phyloP scores from a whole-genome alignment of 1,139 yeast genomes.

The Yamadazyma sp. region DNA sequence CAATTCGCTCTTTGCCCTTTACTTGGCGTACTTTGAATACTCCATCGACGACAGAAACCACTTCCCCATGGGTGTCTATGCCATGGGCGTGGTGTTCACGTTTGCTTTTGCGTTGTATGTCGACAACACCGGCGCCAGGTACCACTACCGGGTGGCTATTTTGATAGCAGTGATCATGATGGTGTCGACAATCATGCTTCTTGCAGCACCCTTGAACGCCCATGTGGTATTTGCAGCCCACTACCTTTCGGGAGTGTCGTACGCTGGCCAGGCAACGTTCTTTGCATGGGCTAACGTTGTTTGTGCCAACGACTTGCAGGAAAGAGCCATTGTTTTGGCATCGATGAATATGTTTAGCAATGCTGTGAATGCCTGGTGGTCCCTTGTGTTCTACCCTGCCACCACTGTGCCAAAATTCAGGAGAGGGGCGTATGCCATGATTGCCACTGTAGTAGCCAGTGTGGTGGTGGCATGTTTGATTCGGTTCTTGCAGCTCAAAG shows the following conservation, averaged over 20 bases:
- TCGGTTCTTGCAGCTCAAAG: conserved; percentile 36
- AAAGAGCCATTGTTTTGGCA: conserved; percentile 57
- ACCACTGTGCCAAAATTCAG: conserved; percentile 49
- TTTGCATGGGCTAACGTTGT: conserved; percentile 64
- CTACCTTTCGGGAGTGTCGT: conserved; percentile 52
- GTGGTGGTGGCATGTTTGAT: conserved; percentile 21
- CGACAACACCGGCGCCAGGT: conserved; percentile 48
- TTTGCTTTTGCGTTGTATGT: conserved; percentile 47
- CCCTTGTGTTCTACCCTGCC: conserved; percentile 51
- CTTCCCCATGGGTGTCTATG: conserved; percentile 58
- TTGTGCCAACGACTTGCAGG: conserved; percentile 53
- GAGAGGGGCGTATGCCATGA: conserved; percentile 57
- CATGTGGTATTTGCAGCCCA: conserved; percentile 52
- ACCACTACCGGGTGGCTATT: conserved; percentile 52
- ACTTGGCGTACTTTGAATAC: conserved; percentile 46
- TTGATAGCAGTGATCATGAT: conserved; percentile 40
- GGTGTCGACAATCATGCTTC: conserved; percentile 41
- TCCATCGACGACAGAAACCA: conserved; percentile 50
- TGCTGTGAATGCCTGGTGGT: conserved; percentile 67
- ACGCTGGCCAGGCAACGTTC: conserved; percentile 58
- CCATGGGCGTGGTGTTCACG: conserved; percentile 52
- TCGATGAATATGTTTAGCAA: conserved; percentile 66
- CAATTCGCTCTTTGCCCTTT: conserved; percentile 53
- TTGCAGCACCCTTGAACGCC: conserved; percentile 29
- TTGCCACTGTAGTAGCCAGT: conserved; percentile 45